These are phyloP conservation scores for Trichothecium roseum DNA, from an alignment of 2,329 filamentous ascomycete species.

Conservation along the genomic window DNA sequence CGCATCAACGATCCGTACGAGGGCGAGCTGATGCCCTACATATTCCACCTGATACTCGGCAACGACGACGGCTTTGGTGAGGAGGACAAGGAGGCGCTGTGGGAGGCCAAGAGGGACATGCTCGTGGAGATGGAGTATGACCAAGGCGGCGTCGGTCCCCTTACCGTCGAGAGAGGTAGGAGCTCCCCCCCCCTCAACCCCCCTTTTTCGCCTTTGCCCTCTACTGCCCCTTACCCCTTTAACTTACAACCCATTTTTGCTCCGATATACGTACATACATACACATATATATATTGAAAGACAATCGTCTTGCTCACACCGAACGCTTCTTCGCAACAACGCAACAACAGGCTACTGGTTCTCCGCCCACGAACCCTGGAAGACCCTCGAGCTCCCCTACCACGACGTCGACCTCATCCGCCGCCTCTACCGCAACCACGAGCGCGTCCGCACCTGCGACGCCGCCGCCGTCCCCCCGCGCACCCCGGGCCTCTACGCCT, in stretches of 20 bases:
- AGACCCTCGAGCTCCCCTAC: conserved; percentile 30
- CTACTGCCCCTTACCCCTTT: no score
- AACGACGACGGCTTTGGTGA: conserved; percentile 16
- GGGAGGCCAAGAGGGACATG: conserved; percentile 26
- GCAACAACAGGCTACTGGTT: conserved; percentile 31
- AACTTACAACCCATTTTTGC: no score
- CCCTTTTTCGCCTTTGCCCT: no score
- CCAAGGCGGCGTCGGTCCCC: conserved; percentile 23
- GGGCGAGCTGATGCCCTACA: conserved; percentile 30
- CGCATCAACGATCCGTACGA: conserved; percentile 31
- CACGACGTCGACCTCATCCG: conserved; percentile 27
- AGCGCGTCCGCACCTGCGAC: conserved; percentile 30
- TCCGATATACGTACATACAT: no score
- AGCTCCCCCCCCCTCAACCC: no score
- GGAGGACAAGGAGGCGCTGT: conserved; percentile 22
- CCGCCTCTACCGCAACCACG: conserved; percentile 26
- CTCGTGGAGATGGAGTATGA: conserved; percentile 25
- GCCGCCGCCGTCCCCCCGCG: conserved; percentile 24
- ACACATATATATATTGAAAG: no score
- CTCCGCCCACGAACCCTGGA: conserved; percentile 30
- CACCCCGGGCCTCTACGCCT: conserved; percentile 28
- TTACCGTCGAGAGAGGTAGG: conserved; percentile 28
- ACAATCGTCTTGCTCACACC: no score
- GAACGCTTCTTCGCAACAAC: no score
- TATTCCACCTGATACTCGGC: conserved; percentile 29